Evolutionary conservation across 2,329 filamentous ascomycete genomes (phyloP), one percentile per base, ranked within the genome.

Genomic region (Pleomassaria siparia): DNA sequence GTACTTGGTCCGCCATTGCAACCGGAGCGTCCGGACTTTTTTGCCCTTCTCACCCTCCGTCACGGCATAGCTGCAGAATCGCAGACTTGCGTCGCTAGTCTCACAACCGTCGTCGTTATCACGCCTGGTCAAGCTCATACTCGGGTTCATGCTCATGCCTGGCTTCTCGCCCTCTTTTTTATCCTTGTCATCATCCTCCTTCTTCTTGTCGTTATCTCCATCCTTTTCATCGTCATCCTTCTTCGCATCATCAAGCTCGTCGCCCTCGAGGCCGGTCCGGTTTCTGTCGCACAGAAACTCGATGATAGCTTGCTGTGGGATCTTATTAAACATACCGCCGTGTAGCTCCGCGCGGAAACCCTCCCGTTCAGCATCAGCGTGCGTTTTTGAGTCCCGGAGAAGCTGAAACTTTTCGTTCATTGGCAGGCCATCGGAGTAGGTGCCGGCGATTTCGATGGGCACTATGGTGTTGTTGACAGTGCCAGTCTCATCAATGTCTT

Each of bases 1-100:
- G 65, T 90, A 85, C 70, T 92, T 90, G 12, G 92, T 96, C 65
- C 81, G 77, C 92, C 92, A 99, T 28, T 87, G 85, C 63, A 97
- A 70, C 45, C 85, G 82, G 54, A 97, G 72, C 10, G 89, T 81
- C 49, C 83, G 81, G 1, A 77, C 57, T 20, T 66, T 70, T 7
- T 75, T 75, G 29, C 84, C 76, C 44, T 80, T 81, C 16, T 79
- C 78, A 2, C 49, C 44, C 2, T 59, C 49, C 43, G 83, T 79
- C 2, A 66, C 60, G 33, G 79, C 81, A 71, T 94, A 96, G 60
- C 86, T 84, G 49, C 89, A 79, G 73, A 91, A 95, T 49, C 85
- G 75, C 48, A 96, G 75, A 53, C 87, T 87, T 10, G 83, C 79
- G 41, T 84, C 56, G 47, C 80, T 50, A 55, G 59, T 10, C 58